phyloP scores from a whole-genome alignment of 371 early-diverging fungal species.

The Syncephalastrum contaminatum region DNA sequence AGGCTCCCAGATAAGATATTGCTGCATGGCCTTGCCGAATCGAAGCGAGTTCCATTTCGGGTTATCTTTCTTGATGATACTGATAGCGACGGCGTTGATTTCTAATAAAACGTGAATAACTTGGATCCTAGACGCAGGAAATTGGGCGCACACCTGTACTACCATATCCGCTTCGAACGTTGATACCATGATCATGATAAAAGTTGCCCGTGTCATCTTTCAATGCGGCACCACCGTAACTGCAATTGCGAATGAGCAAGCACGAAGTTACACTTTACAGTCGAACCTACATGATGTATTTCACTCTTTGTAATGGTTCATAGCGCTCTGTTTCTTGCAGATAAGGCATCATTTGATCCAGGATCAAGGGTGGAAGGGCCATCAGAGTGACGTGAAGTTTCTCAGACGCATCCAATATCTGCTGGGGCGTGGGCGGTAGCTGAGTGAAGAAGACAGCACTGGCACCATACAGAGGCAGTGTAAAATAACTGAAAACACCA shows the following conservation, averaged over 20 bases:
- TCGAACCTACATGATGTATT: constrained; percentile 1
- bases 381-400: background rate
- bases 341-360: constrained; percentile 5
- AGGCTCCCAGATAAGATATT: constrained; percentile 9
- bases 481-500: constrained; percentile 2
- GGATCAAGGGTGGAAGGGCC: constrained; percentile 3
- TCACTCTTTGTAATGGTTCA: constrained; percentile 4
- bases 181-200: constrained; percentile 6
- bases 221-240: constrained; percentile 17
- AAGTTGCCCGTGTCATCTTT: constrained; percentile 6
- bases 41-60: constrained; percentile 2
- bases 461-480: background rate
- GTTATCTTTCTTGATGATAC: background rate
- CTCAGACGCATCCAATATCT: background rate
- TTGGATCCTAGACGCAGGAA: background rate
- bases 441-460: constrained; percentile 2
- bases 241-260: background rate
- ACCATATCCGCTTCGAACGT: constrained; percentile 15
- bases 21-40: background rate
- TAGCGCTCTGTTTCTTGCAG: background rate
- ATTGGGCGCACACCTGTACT: constrained; percentile 11
- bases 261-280: too few relatives aligned
- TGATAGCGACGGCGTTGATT: constrained; percentile 1
- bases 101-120: background rate
- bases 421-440: background rate